Base-by-base conservation (phyloP, 2,329 filamentous ascomycete genomes). In the Mycogone perniciosa region DNA sequence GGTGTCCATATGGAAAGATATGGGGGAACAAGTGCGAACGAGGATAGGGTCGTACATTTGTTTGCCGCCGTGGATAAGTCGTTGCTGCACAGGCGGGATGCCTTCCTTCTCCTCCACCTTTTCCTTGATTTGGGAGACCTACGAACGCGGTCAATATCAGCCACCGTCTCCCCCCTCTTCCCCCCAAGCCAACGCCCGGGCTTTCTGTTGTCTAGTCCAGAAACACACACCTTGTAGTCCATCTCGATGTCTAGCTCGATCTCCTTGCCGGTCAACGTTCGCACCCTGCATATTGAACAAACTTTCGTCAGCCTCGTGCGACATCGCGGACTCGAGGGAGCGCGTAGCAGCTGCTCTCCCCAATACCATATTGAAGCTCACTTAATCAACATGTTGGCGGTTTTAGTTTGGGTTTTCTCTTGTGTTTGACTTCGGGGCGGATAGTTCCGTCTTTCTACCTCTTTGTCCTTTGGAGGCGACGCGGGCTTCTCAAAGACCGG, bases 81-180 rank as follows among this genome's bases (percentile, higher is more conserved):
- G 85, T 73, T 99, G 93, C 73, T 99, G 93, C 13, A 93, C 90
- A 1, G 93, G 93, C 40, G 93, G 92, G 62, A 99, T 99, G 51
- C 93, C 93, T 68, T 97, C 93, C 74, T 97, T 97, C 76, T 99
- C 93, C 72, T 99, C 93, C 50, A 99, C 93, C 64, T 92, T 91
- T 74, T 97, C 93, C 79, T 99, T 99, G 79, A 99, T 97, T 69
- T 91, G 85, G 38, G 87, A 85, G 61, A 97, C 88, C 90, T 95
- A 59, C 44, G 13, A 4, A 31, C 31, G 11, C 30, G 20, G 27
- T 47, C 31, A 30, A 29, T 37, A 31, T 46, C 10, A 43, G 42
- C 35, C 11, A 13, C 29, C 9, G 9, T 9, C 9, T 30, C n/a
- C 10, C 37, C 7, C 7, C 20, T 20, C 20, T 20, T 20, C 20